phyloP scores from a whole-genome alignment of 2,329 filamentous ascomycete genomes.

The Diaporthe humulicola region DNA sequence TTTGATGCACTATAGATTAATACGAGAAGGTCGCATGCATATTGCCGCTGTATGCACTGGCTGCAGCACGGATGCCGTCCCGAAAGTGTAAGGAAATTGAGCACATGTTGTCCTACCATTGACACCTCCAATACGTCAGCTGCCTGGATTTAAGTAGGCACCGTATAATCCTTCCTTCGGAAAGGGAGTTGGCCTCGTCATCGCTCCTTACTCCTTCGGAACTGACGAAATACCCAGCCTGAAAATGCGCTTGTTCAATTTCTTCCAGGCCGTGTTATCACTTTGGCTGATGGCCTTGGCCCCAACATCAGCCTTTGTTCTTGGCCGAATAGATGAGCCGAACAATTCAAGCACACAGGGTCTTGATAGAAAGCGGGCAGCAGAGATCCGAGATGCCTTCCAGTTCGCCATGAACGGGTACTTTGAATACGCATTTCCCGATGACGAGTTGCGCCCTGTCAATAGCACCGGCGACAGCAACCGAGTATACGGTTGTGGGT shows the following conservation, averaged over 20 bases:
- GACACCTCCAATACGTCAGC: background rate
- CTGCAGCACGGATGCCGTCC: background rate
- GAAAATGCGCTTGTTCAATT: background rate
- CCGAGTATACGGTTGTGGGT: slow-evolving; percentile 11
- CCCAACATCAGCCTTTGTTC: background rate
- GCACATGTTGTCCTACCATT: background rate
- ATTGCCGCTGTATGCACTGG: background rate
- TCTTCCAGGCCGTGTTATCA: background rate
- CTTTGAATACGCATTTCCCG: slow-evolving; percentile 22
- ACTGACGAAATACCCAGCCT: background rate
- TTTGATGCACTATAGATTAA: background rate
- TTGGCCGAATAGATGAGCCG: background rate
- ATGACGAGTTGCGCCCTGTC: slow-evolving; percentile 21
- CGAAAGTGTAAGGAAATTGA: slow-evolving; percentile 13
- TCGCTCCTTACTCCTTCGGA: background rate
- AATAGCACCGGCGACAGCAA: slow-evolving; percentile 21
- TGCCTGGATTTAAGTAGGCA: background rate
- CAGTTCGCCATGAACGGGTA: slow-evolving; percentile 28
- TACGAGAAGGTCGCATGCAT: slow-evolving; percentile 6
- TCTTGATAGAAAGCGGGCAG: background rate
- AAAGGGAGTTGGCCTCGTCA: no score
- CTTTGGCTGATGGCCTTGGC: background rate
- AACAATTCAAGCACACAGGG: background rate
- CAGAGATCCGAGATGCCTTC: slow-evolving; percentile 22
- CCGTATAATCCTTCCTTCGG: background rate